Evolutionary conservation across 1,284 basidiomycete species (phyloP).

Genomic region (Puccinia triticina): DNA sequence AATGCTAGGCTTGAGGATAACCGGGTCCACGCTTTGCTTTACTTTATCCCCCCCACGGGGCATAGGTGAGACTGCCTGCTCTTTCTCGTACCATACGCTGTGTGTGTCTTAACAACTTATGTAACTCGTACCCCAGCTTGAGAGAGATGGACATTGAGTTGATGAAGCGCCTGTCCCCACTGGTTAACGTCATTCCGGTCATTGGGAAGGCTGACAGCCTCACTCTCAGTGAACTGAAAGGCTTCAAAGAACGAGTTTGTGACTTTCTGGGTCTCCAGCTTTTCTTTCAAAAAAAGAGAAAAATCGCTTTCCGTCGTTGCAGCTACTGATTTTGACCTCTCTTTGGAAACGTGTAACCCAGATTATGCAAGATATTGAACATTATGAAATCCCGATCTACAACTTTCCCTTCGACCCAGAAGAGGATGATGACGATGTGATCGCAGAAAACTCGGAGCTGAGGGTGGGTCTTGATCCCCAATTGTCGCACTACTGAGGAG

Average conservation of each 20-base stretch:
- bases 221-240: conserved; percentile 84
- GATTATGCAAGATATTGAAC: conserved; percentile 99
- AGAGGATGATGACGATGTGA: conserved; percentile 89
- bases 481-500: not conserved
- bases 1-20: conserved; percentile 99
- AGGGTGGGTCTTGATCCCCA: conserved; percentile 49
- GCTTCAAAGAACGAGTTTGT: conserved; percentile 91
- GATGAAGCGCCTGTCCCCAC: conserved; percentile 92
- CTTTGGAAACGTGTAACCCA: conserved; percentile 58
- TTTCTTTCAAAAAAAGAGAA: not conserved
- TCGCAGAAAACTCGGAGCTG: conserved; percentile 77
- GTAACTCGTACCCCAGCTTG: conserved; percentile 63
- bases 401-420: conserved; percentile 63
- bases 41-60: conserved; percentile 95
- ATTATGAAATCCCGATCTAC: conserved; percentile 98
- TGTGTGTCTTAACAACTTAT: too few species aligned
- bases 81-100: too few species aligned
- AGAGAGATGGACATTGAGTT: conserved; percentile 99
- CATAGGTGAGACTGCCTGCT: conserved; percentile 63
- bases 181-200: conserved; percentile 98
- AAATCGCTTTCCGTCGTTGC: not conserved
- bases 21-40: conserved; percentile 85
- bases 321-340: too few species aligned
- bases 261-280: too few species aligned
- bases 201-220: conserved; percentile 96